These are phyloP conservation scores for Collybiopsis luxurians DNA, from an alignment of 768 basidiomycete species.

Conservation along the genomic window DNA sequence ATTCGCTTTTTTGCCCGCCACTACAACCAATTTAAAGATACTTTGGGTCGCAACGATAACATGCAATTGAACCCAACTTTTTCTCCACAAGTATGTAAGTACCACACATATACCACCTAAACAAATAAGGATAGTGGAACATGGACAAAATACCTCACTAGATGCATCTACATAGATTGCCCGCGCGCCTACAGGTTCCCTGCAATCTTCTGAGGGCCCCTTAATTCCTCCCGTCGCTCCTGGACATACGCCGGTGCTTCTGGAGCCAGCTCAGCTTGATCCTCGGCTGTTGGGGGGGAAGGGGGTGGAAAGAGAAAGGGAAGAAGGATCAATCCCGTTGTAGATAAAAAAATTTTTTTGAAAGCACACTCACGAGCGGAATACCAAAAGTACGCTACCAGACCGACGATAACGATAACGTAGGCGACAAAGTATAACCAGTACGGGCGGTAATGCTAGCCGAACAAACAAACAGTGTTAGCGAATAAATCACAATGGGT, in stretches of 20 bases:
- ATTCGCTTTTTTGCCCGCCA: too few relatives aligned
- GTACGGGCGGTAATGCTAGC: slow-evolving; percentile 75
- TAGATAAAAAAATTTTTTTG: too few relatives aligned
- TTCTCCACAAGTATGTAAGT: too few relatives aligned
- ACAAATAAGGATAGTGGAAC: too few relatives aligned
- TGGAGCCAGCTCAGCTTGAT: slow-evolving; percentile 64
- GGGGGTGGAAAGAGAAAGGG: background rate
- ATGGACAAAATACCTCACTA: too few relatives aligned
- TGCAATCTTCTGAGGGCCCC: slow-evolving; percentile 5
- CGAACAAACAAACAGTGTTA: background rate
- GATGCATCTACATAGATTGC: too few relatives aligned
- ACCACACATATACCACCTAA: too few relatives aligned
- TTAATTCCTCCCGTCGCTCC: slow-evolving; percentile 18
- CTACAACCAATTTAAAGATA: too few relatives aligned
- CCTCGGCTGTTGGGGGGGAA: slow-evolving; percentile 49
- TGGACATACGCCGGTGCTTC: slow-evolving; percentile 58
- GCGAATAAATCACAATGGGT: background rate
- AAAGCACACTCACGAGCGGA: slow-evolving; percentile 61
- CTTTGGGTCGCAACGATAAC: too few relatives aligned
- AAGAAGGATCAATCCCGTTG: too few relatives aligned
- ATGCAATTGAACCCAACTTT: too few relatives aligned
- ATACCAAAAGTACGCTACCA: slow-evolving; percentile 86
- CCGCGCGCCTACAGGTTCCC: slow-evolving; percentile 5
- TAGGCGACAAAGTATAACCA: slow-evolving; percentile 90
- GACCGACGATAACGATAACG: slow-evolving; percentile 62